phyloP scores from a whole-genome alignment of 345 rosid species.

The Eucalyptus cladocalyx region DNA sequence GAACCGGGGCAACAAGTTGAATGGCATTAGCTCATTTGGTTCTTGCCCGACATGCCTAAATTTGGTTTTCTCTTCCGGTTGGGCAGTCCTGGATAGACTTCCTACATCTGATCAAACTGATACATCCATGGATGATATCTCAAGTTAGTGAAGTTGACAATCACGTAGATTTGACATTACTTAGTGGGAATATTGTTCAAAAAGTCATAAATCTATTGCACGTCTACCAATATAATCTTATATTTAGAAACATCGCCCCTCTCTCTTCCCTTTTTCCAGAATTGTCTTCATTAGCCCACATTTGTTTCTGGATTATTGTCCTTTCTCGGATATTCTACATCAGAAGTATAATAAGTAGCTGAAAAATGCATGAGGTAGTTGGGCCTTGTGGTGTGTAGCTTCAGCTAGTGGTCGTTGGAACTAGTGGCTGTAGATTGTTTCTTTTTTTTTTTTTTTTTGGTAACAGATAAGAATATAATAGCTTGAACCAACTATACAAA shows the following conservation, averaged over 20 bases:
- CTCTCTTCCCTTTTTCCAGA: background rate
- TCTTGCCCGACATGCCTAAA: background rate
- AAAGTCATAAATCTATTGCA: background rate
- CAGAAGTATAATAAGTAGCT: background rate
- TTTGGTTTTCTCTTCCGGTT: too few relatives aligned
- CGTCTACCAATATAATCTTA: accelerated
- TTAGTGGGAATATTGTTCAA: accelerated
- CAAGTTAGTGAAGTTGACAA: background rate
- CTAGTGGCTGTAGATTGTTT: background rate
- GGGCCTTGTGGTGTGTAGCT: background rate
- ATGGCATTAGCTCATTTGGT: background rate
- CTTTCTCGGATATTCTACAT: background rate
- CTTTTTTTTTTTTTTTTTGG: too few relatives aligned
- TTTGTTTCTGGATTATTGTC: background rate
- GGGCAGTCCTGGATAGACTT: background rate
- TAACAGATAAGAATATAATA: too few relatives aligned
- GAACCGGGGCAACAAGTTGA: background rate
- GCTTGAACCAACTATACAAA: too few relatives aligned
- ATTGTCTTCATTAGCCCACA: background rate
- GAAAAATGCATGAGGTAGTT: background rate
- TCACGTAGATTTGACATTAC: background rate
- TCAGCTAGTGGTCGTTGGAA: background rate
- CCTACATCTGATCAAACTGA: background rate
- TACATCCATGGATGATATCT: background rate
- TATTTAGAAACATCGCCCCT: background rate